Evolutionary conservation across 352 stramenopile genomes (phyloP), one percentile per base, ranked within the genome.

Genomic region (Phytopythium kandeliae): DNA sequence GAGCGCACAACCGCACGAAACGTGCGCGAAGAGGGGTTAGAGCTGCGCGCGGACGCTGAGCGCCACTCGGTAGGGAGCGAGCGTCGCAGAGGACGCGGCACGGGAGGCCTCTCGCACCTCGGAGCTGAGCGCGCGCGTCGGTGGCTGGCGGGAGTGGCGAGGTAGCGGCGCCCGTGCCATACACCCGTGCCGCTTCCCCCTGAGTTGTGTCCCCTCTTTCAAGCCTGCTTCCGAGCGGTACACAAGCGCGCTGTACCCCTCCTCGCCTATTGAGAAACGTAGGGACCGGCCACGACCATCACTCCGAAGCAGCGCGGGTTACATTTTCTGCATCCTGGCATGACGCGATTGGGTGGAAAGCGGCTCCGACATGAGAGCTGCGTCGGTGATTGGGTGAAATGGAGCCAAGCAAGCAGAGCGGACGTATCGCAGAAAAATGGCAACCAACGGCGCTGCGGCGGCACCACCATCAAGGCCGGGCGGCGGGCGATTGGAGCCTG

Each of bases 311-410:
- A 11, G 21, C 24, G 35, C 35, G 35, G 35, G 35, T 40, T 43
- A 25, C 37, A 6, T 6, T 43, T 43, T 25, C 46, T 42, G 46
- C 46, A 50, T 37, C 43, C 2, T 19, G 25, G 13, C 22, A 22
- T 4, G 21, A 10, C 19, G 0, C 4, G 40, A 46, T 46, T 46
- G 40, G 40, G 1, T 21, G 24, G 15, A 46, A 46, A 46, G 15
- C 19, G 5, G 13, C 2, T 21, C 4, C 19, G 2, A 45, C 26
- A 44, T 68, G 60, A 54, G 2, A 48, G 26, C 56, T 54, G 54
- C 42, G 9, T 36, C 41, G 8, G 17, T 33, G 48, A 73, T 73
- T 73, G 61, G 61, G 30, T 26, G 19, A 63, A 63, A n/a, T n/a
- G n/a, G n/a, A n/a, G n/a, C n/a, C n/a, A 74, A 17, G 31, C 31